Percentiles rank a stretch among this genome's conserved stretches.
phyloP scores from a whole-genome alignment of 2,329 filamentous ascomycete species.

The Pleurostoma richardsiae region DNA sequence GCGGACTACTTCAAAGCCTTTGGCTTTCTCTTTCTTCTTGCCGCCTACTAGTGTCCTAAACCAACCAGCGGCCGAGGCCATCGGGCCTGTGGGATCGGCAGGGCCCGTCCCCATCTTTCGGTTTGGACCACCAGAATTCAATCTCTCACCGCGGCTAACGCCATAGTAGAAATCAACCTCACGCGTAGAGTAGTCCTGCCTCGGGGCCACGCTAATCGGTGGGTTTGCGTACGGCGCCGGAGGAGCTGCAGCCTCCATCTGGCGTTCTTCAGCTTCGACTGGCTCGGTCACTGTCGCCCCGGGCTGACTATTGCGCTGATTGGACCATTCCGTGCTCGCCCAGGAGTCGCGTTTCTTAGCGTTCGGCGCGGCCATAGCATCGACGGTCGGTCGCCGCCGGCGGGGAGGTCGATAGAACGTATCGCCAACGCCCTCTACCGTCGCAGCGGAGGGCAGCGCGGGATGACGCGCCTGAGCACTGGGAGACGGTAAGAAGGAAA shows the following conservation, averaged over 20 bases:
- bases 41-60: constrained; percentile 73
- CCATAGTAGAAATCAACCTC: constrained; percentile 98
- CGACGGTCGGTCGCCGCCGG: constrained; percentile 31
- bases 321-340: constrained; percentile 29
- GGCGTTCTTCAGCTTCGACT: constrained; percentile 29
- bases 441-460: constrained; percentile 37
- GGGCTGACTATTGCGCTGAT: constrained; percentile 30
- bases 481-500: constrained; percentile 64
- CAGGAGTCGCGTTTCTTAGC: constrained; percentile 28
- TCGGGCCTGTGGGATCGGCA: constrained; percentile 87
- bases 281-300: constrained; percentile 27
- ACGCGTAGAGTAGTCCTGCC: constrained; percentile 84
- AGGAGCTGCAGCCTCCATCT: constrained; percentile 36
- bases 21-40: constrained; percentile 90
- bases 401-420: constrained; percentile 88
- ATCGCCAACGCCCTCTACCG: constrained; percentile 54
- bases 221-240: constrained; percentile 33
- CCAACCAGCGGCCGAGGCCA: constrained; percentile 87
- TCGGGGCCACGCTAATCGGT: constrained; percentile 44
- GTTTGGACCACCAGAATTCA: constrained; percentile 76
- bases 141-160: constrained; percentile 71
- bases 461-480: constrained; percentile 36
- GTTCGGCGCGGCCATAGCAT: constrained; percentile 44
- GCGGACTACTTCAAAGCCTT: constrained; percentile 94
- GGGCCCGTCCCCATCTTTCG: constrained; percentile 89